Conservation (phyloP, 306 rosid genomes). For the Mimosa bimucronata region DNA sequence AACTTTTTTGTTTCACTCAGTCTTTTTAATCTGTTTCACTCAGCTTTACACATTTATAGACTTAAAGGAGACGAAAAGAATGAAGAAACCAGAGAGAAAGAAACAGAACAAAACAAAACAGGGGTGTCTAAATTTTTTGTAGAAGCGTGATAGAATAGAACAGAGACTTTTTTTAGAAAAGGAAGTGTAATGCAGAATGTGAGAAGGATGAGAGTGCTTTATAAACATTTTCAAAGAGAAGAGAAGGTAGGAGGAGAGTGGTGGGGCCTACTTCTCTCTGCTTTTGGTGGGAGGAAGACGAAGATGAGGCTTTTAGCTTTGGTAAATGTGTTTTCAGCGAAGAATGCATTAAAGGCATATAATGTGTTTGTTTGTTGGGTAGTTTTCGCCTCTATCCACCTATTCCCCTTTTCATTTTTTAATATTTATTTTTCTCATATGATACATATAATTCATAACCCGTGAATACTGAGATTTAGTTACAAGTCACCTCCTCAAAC, state of each 20-base stretch:
- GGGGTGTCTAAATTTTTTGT: not conserved
- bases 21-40: not conserved
- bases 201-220: constrained; percentile 28
- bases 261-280: constrained; percentile 39
- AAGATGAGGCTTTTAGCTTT: constrained; percentile 2
- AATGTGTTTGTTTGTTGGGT: not conserved
- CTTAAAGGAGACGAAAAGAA: constrained; percentile 11
- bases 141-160: constrained; percentile 4
- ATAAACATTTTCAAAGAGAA: constrained; percentile 47
- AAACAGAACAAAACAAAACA: not conserved
- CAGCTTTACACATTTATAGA: constrained; percentile 13
- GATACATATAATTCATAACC: not conserved
- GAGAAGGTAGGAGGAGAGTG: not conserved
- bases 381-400: not conserved
- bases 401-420: not conserved
- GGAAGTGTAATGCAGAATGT: constrained; percentile 2
- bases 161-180: constrained; percentile 19
- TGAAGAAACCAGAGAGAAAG: constrained; percentile 3
- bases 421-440: not conserved
- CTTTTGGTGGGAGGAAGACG: not conserved
- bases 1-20: constrained; percentile 8
- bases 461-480: not conserved
- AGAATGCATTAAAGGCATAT: not conserved
- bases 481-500: not conserved
- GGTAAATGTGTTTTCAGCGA: not conserved